Conservation (phyloP, 2,329 filamentous ascomycete species). For the Ploettnerulaceae sp. region DNA sequence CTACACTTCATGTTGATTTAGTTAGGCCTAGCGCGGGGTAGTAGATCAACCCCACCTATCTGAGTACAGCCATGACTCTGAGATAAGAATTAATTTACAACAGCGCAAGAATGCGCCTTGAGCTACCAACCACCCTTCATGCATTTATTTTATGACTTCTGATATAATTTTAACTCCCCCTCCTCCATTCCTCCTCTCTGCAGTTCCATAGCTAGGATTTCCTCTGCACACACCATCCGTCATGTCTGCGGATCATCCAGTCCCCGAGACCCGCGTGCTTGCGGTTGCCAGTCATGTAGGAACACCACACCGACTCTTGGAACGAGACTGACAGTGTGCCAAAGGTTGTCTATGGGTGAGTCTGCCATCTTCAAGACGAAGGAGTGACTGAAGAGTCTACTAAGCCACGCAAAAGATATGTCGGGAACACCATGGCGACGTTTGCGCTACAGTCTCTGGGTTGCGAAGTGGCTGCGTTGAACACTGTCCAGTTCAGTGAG, state of each 20-base stretch:
- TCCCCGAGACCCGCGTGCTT: conserved; percentile 64
- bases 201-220: not conserved
- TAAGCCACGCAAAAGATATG: conserved; percentile 59
- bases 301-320: conserved; percentile 21
- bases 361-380: conserved; percentile 22
- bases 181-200: not conserved
- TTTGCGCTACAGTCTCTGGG: conserved; percentile 92
- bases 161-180: not conserved
- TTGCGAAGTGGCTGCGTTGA: conserved; percentile 88
- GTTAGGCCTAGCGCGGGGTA: conserved; percentile 27
- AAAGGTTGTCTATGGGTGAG: conserved; percentile 72
- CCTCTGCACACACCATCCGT: conserved; percentile 1
- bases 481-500: conserved; percentile 96
- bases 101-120: conserved; percentile 4
- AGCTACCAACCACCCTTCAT: conserved; percentile 1
- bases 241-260: conserved; percentile 34
- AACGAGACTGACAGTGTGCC: conserved; percentile 29
- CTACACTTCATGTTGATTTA: conserved; percentile 4
- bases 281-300: conserved; percentile 94
- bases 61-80: conserved; percentile 9
- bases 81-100: conserved; percentile 12
- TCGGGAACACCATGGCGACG: conserved; percentile 95
- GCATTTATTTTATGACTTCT: conserved; percentile 11
- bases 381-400: conserved; percentile 5
- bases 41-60: conserved; percentile 12